Conservation (phyloP, 31 red algal genomes). For the Odonthalia washingtoniensis region DNA sequence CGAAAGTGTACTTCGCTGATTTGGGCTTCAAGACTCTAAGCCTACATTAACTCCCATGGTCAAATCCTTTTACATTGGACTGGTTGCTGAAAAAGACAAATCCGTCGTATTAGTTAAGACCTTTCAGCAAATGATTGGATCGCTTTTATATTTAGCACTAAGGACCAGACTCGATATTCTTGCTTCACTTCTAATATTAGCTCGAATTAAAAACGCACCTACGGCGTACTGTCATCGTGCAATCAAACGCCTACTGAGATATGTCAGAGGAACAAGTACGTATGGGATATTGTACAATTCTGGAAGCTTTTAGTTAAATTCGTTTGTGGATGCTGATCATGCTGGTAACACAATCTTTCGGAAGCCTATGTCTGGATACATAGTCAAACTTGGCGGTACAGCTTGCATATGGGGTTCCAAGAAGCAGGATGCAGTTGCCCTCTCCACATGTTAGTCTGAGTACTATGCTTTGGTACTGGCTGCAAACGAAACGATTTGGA, state of each 20-base stretch:
- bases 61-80: neutral
- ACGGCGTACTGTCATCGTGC: constrained; percentile 27
- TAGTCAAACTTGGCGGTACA: neutral
- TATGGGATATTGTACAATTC: neutral
- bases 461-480: neutral
- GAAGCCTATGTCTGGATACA: constrained; percentile 1
- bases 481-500: neutral
- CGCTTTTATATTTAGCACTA: constrained; percentile 41
- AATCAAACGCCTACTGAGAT: neutral
- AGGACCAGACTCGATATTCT: constrained; percentile 30
- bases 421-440: neutral
- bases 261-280: constrained; percentile 5
- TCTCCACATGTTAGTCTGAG: neutral
- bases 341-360: neutral
- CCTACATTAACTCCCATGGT: neutral
- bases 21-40: neutral
- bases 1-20: neutral
- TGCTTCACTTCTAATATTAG: constrained; percentile 2
- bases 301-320: neutral
- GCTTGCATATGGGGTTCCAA: neutral
- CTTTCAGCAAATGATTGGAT: constrained; percentile 15
- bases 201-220: neutral
- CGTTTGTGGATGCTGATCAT: neutral
- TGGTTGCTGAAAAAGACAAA: neutral
- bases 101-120: neutral